Base-by-base conservation (phyloP, 2,329 filamentous ascomycete species). In the Clonostachys solani region DNA sequence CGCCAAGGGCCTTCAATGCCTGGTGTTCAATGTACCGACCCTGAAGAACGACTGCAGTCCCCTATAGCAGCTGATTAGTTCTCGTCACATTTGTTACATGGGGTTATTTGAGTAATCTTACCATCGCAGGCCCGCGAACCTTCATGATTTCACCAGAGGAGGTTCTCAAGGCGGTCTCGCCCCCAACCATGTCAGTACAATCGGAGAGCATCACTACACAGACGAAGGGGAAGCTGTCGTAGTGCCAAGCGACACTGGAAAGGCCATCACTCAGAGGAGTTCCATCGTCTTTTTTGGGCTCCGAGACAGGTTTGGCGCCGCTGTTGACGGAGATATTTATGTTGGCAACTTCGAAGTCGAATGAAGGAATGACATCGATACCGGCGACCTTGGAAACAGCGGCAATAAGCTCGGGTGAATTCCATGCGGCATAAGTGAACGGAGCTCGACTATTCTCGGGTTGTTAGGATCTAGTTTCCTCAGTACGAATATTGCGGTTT, bases 161-260 rank as follows among this genome's bases (percentile, higher is more conserved):
- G 2, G 69, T 81, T 36, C 72, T 69, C 16, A 86, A 60, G 3
- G 77, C 81, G 1, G 82, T 86, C 62, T 86, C 83, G 5, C 83
- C 82, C 9, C 83, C 83, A 12, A 81, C 64, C 82, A 86, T 86
- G 37, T 69, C 66, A 0, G 71, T 73, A 52, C 80, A 83, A 55
- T 86, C 81, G 35, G 78, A 81, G 29, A 86, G 71, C 81, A 86
- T 86, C 8, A 75, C 72, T n/a, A 86, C 81, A 52, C 81, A 85
- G 16, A 86, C 83, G 56, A 85, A 86, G 0, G 82, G 81, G 57
- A 83, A 85, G 57, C 77, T 81, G 60, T 86, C 83, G 1, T 68
- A 77, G 62, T 85, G 81, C 81, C 81, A 86, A 36, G 74, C 78
- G 33, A 85, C 74, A 19, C 81, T 75, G 5, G 81, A 75, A 52